A percentile compares a stretch with the other conserved stretches of the same genome.
Evolutionary conservation across 2,329 filamentous ascomycete genomes (phyloP).

Genomic region (Ustilaginoidea virens): DNA sequence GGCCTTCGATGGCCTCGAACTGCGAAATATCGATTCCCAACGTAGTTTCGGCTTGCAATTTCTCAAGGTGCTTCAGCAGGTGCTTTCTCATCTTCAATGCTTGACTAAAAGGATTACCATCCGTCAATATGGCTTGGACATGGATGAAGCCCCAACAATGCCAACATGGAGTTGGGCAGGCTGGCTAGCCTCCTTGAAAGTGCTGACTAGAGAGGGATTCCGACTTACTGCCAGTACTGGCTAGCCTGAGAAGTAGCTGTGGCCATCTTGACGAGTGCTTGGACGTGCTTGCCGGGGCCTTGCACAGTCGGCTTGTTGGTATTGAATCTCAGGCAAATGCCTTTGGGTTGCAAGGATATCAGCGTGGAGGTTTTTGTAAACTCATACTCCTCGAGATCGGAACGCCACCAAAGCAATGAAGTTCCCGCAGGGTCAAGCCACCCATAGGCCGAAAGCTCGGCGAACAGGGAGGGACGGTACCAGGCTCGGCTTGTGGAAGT

Average conservation of each 20-base stretch:
- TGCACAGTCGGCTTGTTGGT: too few species aligned
- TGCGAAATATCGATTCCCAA: constrained; percentile 23
- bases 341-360: constrained; percentile 3
- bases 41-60: constrained; percentile 20
- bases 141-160: background rate
- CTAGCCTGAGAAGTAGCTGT: constrained; percentile 14
- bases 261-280: constrained; percentile 3
- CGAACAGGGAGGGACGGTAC: constrained; percentile 12
- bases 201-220: background rate
- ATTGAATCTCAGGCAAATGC: background rate
- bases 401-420: constrained; percentile 1
- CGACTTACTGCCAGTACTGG: constrained; percentile 24
- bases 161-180: background rate
- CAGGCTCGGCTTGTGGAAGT: constrained; percentile 21
- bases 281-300: constrained; percentile 6
- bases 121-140: constrained; percentile 5
- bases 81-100: constrained; percentile 28
- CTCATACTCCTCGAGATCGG: constrained; percentile 23
- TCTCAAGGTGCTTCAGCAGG: constrained; percentile 26
- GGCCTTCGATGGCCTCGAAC: constrained; percentile 27
- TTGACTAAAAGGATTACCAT: constrained; percentile 13
- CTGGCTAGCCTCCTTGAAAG: background rate
- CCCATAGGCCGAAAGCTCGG: constrained; percentile 18
- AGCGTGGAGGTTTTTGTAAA: constrained; percentile 12
- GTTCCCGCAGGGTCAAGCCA: constrained; percentile 12